Evolutionary conservation across 805 yeast species (phyloP).

Genomic region (Lipomyces spencermartinsiae): DNA sequence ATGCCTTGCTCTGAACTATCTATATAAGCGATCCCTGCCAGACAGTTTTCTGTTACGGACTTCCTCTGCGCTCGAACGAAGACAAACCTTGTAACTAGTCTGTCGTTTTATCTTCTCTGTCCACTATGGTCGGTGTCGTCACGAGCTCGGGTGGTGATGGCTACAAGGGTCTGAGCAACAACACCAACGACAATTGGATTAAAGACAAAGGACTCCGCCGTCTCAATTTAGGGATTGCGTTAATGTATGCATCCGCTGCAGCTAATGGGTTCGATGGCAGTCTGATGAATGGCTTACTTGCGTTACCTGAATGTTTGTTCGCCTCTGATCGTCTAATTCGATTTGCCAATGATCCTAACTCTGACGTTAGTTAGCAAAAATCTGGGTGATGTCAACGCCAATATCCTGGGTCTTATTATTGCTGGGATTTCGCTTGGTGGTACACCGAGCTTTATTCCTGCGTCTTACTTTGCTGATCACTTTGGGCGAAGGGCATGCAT

Average conservation of each 20-base stretch:
- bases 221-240: constrained; percentile 6
- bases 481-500: constrained; percentile 15
- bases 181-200: background rate
- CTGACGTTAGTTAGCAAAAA: background rate
- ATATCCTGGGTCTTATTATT: constrained; percentile 12
- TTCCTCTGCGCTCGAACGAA: background rate
- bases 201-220: constrained; percentile 13
- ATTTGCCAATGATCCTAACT: background rate
- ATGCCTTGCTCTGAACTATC: too few species aligned
- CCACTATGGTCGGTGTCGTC: constrained; percentile 4
- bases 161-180: constrained; percentile 6
- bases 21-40: too few species aligned
- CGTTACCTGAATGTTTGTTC: background rate
- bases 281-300: constrained; percentile 16
- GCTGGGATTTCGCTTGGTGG: constrained; percentile 20
- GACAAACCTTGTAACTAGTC: background rate
- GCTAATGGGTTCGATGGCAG: constrained; percentile 11
- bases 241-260: constrained; percentile 10
- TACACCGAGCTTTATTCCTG: constrained; percentile 12
- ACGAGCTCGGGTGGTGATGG: background rate
- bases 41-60: too few species aligned
- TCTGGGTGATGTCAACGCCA: background rate
- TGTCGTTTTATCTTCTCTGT: background rate
- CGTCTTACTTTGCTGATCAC: constrained; percentile 18
- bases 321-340: background rate